A percentile compares a stretch with the other conserved stretches of the same genome.
phyloP scores from a whole-genome alignment of 768 basidiomycete species.

The Pulveroboletus ravenelii region DNA sequence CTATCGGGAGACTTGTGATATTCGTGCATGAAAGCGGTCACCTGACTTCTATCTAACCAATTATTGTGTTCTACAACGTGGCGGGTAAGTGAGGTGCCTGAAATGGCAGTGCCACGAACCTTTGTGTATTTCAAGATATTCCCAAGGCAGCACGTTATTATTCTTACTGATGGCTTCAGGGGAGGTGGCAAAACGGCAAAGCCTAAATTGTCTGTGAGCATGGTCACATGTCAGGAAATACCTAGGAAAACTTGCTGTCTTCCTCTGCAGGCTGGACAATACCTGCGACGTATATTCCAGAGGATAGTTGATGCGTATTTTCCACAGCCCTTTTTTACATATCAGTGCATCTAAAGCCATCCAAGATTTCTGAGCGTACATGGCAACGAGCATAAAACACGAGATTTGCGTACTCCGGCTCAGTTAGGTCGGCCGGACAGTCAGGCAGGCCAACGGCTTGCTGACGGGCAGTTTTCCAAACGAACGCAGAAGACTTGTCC shows the following conservation, averaged over 20 bases:
- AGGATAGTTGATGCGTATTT: not conserved
- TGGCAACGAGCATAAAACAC: constrained; percentile 30
- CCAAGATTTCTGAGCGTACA: constrained; percentile 1
- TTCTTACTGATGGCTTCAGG: not conserved
- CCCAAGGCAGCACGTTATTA: not conserved
- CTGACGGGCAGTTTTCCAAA: constrained; percentile 26
- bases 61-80: not conserved
- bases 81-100: not conserved
- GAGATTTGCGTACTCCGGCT: constrained; percentile 43
- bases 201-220: constrained; percentile 1
- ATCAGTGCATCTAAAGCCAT: not conserved
- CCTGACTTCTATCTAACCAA: constrained; percentile 9
- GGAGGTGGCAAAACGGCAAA: not conserved
- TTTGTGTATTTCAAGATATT: not conserved
- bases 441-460: constrained; percentile 36
- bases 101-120: not conserved
- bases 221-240: not conserved
- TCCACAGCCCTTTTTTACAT: constrained; percentile 7
- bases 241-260: not conserved
- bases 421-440: constrained; percentile 42
- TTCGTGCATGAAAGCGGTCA: constrained; percentile 7
- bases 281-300: constrained; percentile 14
- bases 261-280: constrained; percentile 2
- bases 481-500: constrained; percentile 20
- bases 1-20: not conserved